Evolutionary conservation across 148 eudicot genomes (phyloP).

Genomic region (Rhododendron griersonianum): DNA sequence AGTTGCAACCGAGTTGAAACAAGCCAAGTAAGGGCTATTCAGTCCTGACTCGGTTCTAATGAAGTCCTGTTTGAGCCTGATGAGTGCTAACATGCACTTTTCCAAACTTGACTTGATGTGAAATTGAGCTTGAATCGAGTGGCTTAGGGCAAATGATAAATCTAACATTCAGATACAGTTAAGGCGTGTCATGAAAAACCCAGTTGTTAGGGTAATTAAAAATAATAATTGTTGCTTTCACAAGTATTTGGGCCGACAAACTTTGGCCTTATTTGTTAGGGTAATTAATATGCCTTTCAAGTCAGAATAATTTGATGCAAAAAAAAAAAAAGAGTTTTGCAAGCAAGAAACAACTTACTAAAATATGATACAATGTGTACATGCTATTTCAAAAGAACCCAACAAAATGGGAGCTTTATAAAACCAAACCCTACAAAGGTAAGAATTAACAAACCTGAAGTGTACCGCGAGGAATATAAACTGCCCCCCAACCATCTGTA

Average conservation of each 20-base stretch:
- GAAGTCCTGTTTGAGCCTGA: neutral
- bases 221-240: neutral
- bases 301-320: neutral
- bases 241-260: neutral
- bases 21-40: neutral
- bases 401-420: neutral
- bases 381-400: neutral
- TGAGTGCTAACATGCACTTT: neutral
- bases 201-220: neutral
- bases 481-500: constrained; percentile 61
- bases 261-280: neutral
- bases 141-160: neutral
- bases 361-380: neutral
- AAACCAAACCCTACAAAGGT: neutral
- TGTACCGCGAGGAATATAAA: constrained; percentile 92
- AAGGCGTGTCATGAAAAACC: neutral
- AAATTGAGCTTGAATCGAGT: neutral
- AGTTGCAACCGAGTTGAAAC: neutral
- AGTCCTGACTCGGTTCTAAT: neutral
- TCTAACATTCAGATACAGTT: neutral
- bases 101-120: neutral
- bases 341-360: neutral
- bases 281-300: neutral
- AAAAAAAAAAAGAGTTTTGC: neutral
- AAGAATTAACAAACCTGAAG: constrained; percentile 76